Conservation (phyloP, 257 asterid species). For the Nicotiana tabacum region DNA sequence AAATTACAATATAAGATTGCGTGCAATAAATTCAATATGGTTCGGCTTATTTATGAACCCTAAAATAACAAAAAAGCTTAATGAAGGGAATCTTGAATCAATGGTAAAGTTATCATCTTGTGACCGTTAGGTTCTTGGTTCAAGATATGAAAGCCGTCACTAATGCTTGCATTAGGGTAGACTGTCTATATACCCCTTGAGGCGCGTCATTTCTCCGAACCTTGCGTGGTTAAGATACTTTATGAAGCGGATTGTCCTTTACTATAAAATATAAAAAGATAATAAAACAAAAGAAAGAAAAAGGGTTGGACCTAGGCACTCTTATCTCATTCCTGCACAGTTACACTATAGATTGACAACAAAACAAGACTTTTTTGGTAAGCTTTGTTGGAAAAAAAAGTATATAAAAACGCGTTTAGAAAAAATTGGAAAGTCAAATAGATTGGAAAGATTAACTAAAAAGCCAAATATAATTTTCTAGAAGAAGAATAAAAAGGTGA, state of each 20-base stretch:
- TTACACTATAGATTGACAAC: neutral
- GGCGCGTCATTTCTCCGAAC: fast-evolving
- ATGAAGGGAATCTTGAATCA: neutral
- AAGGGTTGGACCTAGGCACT: neutral
- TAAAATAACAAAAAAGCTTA: neutral
- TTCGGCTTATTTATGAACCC: no score
- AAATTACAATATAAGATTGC: no score
- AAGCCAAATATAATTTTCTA: neutral
- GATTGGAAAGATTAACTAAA: neutral
- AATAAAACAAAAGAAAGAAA: neutral
- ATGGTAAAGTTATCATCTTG: no score
- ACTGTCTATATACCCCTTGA: no score
- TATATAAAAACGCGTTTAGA: conserved; percentile 2
- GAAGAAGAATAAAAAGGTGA: neutral
- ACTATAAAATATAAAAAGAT: no score
- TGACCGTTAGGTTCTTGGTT: no score
- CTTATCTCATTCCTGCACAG: neutral
- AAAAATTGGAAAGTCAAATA: neutral
- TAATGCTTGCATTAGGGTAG: no score
- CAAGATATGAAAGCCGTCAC: no score
- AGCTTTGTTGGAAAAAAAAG: neutral
- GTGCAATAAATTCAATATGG: neutral
- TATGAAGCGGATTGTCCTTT: no score
- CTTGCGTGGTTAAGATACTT: no score
- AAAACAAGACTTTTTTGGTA: neutral